Base-by-base conservation (phyloP, 106 monocot species). In the Triglochin maritima region DNA sequence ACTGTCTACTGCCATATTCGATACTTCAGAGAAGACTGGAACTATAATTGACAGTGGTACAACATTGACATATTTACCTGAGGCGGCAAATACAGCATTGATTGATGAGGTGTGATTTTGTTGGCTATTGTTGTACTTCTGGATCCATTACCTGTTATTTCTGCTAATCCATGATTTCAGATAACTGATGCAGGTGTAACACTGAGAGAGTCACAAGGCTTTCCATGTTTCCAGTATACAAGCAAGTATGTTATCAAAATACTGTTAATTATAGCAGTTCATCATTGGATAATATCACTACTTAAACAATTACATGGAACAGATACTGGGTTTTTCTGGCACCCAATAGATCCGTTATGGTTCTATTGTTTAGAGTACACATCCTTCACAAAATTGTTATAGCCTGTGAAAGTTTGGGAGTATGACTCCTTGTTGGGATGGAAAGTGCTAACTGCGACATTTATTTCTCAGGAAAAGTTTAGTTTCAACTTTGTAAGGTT, bases 1-100 rank as follows among this genome's bases (percentile, higher is more conserved):
- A 55, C 79, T 98, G 68, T 81, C 91, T 45, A 84, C 83, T 64
- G 83, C 88, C 67, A 12, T 82, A 45, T 91, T 91, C 76, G 86
- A 82, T 62, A 60, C 80, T 59, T 78, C 88, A 49, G 82, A 77
- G 15, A 83, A 57, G 43, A 88, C 76, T 69, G 95, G 91, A 54
- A 98, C 96, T 8, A 86, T 98, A 51, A 88, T 98, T 70, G 96
- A 98, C 60, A 91, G 96, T 64, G 96, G 96, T 52, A 98, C 96
- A 66, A 98, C 96, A 45, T 75, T 98, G 70, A 72, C 96, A 66
- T 98, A 91, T 81, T 80, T 98, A 59, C 96, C 96, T 17, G 88
- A 91, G 14, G 62, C 44, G 48, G 85, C 79, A 55, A 83, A 82
- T 74, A 86, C 70, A 62, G 73, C 70, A 79, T 50, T 98, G 56